Conservation (phyloP, 2,329 filamentous ascomycete species). For the Cladophialophora exuberans region DNA sequence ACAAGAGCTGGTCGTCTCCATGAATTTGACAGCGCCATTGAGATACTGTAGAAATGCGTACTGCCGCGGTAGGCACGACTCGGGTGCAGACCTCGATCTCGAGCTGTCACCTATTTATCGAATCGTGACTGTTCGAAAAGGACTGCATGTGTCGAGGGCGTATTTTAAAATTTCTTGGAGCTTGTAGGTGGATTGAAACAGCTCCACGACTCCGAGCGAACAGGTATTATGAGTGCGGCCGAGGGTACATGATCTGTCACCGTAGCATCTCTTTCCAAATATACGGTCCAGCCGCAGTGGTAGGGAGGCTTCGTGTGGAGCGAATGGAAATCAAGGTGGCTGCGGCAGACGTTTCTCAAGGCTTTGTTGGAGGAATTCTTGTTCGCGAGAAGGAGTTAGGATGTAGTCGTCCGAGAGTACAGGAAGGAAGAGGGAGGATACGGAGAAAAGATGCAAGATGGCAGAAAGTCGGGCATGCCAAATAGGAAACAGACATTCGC, state of each 20-base stretch:
- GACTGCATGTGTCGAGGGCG: not conserved
- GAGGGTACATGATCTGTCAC: constrained; percentile 3
- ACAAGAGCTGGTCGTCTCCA: constrained; percentile 47
- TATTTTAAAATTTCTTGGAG: not conserved
- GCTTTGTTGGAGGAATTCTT: no score
- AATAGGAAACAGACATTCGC: not conserved
- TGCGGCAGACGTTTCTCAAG: not conserved
- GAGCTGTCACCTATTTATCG: not conserved
- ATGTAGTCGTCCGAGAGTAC: no score
- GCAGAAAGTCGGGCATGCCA: not conserved
- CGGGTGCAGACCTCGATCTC: not conserved
- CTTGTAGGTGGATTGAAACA: not conserved
- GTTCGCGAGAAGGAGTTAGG: no score
- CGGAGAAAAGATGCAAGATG: not conserved
- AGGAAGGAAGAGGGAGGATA: no score
- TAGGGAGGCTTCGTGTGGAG: not conserved
- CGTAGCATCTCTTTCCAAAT: constrained; percentile 3
- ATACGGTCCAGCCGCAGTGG: constrained; percentile 11
- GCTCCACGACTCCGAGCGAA: not conserved
- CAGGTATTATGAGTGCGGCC: not conserved
- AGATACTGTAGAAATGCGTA: not conserved
- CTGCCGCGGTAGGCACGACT: not conserved
- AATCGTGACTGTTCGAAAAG: not conserved
- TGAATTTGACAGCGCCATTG: constrained; percentile 10
- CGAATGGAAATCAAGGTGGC: not conserved